Base-by-base conservation (phyloP, 164 flowering plant species). In the Liquidambar formosana region DNA sequence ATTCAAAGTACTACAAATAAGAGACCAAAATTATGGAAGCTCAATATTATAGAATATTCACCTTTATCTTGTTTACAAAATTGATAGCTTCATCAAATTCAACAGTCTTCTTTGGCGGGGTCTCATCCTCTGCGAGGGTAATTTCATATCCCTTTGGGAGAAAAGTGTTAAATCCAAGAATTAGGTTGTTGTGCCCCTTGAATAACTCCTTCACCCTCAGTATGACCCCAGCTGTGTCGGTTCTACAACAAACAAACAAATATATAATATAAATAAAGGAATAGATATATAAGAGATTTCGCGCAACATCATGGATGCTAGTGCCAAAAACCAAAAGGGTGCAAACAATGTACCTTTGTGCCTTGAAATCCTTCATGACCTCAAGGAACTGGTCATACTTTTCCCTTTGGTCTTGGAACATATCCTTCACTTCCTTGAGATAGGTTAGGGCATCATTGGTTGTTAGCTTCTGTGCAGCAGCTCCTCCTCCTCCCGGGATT, bases 31-130 rank as follows among this genome's bases (percentile, higher is more conserved):
- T 43, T 56, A 33, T 6, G 6, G 41, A 2, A 33, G 41, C 41
- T 33, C 21, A 47, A n/a, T 27, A 23, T 16, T 47, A 19, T 8
- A 45, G 18, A 26, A 49, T 4, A 33, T 28, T 27, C 51, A 68
- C 98, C 98, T 93, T 93, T 73, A 93, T 93, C 77, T 93, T 93
- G 86, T 91, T 91, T 2, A 93, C 98, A 80, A 89, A 93, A 79
- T 76, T 91, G 47, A 93, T 93, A 19, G 98, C 98, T 75, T 93
- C 97, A 57, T 88, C 91, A 81, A 91, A 93, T 78, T 93, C 96
- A 67, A 93, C 98, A 0, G 86, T 86, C 76, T 84, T 91, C 81
- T 91, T 93, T n/a, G 86, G 89, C 0, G 85, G 90, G 72, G 83
- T 74, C 70, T 92, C 97, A 23, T 88, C 96, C 66, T 86, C 97